Percentiles rank a stretch among this genome's conserved stretches.
Conservation (phyloP, 306 rosid genomes). For the Inga oerstediana region DNA sequence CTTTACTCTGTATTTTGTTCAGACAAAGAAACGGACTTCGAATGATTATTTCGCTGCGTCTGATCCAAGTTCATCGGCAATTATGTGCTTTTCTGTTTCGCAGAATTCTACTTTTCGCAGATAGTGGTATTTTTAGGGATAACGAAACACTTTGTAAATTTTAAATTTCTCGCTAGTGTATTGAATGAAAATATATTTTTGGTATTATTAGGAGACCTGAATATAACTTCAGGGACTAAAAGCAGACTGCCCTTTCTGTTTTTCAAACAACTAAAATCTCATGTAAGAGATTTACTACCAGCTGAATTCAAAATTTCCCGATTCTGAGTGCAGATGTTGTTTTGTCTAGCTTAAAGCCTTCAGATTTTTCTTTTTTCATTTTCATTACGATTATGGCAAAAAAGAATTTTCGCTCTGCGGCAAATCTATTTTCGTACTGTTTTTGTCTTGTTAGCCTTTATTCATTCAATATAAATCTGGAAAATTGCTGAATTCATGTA, state of each 20-base stretch:
- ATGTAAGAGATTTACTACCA: no score
- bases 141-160: no score
- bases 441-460: constrained; percentile 8
- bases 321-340: neutral
- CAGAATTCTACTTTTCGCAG: neutral
- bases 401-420: neutral
- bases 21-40: neutral
- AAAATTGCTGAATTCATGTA: neutral
- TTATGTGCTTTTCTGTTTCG: neutral
- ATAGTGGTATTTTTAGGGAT: no score
- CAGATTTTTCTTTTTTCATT: neutral
- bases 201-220: no score
- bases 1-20: neutral
- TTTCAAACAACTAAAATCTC: no score
- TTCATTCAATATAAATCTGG: neutral
- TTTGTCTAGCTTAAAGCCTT: no score
- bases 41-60: neutral
- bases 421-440: neutral
- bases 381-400: neutral
- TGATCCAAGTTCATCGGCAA: constrained; percentile 11
- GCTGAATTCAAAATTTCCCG: no score
- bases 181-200: no score
- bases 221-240: no score
- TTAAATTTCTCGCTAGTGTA: no score
- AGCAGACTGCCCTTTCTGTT: no score